Evolutionary conservation across 1,284 basidiomycete genomes (phyloP), one percentile per base, ranked within the genome.

Genomic region (Megacollybia platyphylla): DNA sequence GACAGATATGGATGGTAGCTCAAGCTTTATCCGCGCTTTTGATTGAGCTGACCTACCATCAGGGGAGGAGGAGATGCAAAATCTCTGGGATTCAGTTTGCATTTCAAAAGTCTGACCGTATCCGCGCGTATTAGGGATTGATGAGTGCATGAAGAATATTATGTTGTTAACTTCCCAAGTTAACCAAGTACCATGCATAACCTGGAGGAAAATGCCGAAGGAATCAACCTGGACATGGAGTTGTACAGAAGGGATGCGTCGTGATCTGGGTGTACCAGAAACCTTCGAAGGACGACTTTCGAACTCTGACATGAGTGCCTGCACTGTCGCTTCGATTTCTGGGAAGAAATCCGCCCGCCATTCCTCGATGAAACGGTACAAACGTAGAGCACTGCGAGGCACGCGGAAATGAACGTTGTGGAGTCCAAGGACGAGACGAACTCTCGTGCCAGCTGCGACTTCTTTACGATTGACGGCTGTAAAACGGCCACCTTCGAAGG

Each of bases 101-200:
- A 85, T 48, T 8, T 84, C 87, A 52, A 82, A 80, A 2, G 65
- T 57, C 46, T 70, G 59, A 4, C 53, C 56, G 28, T 55, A 48
- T 29, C 58, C 62, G n/a, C 59, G 57, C 30, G 57, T 54, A 5
- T 59, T 47, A 31, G 56, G 49, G 26, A 57, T 57, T 2, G 65
- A 58, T 9, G 70, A 64, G 34, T 70, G 64, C 18, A 68, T 37
- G 51, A 76, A 76, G 2, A 59, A 59, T 5, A 73, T 57, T 0
- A 65, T 68, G 40, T 73, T 62, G 43, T 69, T 60, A 9, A 78
- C 59, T 44, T 77, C 71, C 82, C 79, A 87, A 11, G 79, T 76
- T 18, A 88, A 57, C 86, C 86, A 89, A 1, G 84, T 87, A 11
- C 83, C 84, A 48, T 78, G 82, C 80, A 88, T 86, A 36, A 88